A percentile compares a stretch with the other conserved stretches of the same genome.
These are phyloP conservation scores for Sugiyamaella smithiae DNA, from an alignment of 805 yeast genomes.

Conservation along the genomic window DNA sequence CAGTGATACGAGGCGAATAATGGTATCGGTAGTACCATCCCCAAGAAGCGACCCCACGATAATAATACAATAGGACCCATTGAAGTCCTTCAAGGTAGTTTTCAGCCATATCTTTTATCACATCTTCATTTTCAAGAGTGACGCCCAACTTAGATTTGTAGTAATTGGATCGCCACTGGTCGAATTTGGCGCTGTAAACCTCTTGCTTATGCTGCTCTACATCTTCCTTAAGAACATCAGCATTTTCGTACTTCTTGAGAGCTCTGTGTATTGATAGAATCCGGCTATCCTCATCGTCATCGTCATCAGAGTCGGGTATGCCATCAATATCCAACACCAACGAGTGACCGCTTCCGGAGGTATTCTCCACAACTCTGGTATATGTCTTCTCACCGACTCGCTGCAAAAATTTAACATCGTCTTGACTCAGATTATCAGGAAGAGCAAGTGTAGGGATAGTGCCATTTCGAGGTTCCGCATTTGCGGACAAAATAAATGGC, in stretches of 20 bases:
- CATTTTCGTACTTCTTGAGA: slow-evolving; percentile 39
- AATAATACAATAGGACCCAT: slow-evolving; percentile 93
- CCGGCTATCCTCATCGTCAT: slow-evolving; percentile 56
- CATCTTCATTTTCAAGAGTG: slow-evolving; percentile 49
- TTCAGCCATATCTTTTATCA: slow-evolving; percentile 61
- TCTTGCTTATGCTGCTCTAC: slow-evolving; percentile 47
- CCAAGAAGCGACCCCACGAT: slow-evolving; percentile 92
- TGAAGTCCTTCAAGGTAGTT: slow-evolving; percentile 93
- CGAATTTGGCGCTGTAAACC: slow-evolving; percentile 70
- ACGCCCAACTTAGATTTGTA: slow-evolving; percentile 79
- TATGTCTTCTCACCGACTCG: slow-evolving; percentile 30
- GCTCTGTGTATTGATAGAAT: slow-evolving; percentile 57
- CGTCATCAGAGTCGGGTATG: slow-evolving; percentile 62
- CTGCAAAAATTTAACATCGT: slow-evolving; percentile 25
- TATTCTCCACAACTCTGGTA: slow-evolving; percentile 22
- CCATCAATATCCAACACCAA: slow-evolving; percentile 56
- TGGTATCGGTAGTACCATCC: slow-evolving; percentile 90
- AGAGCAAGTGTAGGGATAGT: background rate
- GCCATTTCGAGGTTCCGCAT: slow-evolving; percentile 9
- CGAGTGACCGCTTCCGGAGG: slow-evolving; percentile 13
- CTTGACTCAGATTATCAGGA: slow-evolving; percentile 11
- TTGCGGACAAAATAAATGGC: slow-evolving; percentile 42
- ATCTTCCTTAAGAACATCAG: slow-evolving; percentile 28
- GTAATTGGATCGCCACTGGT: slow-evolving; percentile 80
- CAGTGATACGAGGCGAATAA: slow-evolving; percentile 93